Evolutionary conservation across 768 basidiomycete species (phyloP), one percentile per base, ranked within the genome.

Genomic region (Suillus variegatus): DNA sequence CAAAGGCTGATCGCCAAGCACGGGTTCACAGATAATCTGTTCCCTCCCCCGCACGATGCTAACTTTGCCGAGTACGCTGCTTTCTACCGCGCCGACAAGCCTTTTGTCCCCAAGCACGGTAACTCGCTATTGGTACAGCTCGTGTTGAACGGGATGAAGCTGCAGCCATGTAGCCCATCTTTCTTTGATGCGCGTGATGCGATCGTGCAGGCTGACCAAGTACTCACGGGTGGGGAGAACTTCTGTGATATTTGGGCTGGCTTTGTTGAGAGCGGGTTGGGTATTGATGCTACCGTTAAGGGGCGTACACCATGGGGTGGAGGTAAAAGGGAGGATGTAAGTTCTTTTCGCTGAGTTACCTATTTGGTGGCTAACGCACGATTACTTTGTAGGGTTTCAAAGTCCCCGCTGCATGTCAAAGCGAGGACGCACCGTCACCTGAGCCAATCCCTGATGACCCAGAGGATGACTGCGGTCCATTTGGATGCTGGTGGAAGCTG

Each of bases 151-250:
- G 95, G 84, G 12, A 97, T 99, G 95, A 98, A 98, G 84, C 81
- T 97, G 52, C 96, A 98, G 74, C 88, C 90, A 4, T 99, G 97
- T 80, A 85, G 90, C 35, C 97, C 97, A 22, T 84, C 82, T 55
- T 96, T 97, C 89, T 92, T 95, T 72, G 89, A 95, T 64, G 92
- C 95, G 20, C 88, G 95, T 66, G 89, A 91, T 75, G 93, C 94
- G 18, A 95, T 97, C 75, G 87, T 97, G 68, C 89, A 94, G 69
- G 95, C 97, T 25, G 97, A 98, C 75, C 81, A 93, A 74, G 79
- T 92, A 52, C 84, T 97, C 65, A 98, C 97, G 4, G 93, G 89
- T 16, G 97, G 97, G 4, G 93, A 95, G 85, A 99, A 99, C 83
- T 81, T 83, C 70, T 99, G 97, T 76, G 82, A 82, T 16, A 78